Percentiles rank a stretch among this genome's conserved stretches.
These are phyloP conservation scores for Phytophthora pistaciae DNA, from an alignment of 352 stramenopile genomes.

Conservation along the genomic window DNA sequence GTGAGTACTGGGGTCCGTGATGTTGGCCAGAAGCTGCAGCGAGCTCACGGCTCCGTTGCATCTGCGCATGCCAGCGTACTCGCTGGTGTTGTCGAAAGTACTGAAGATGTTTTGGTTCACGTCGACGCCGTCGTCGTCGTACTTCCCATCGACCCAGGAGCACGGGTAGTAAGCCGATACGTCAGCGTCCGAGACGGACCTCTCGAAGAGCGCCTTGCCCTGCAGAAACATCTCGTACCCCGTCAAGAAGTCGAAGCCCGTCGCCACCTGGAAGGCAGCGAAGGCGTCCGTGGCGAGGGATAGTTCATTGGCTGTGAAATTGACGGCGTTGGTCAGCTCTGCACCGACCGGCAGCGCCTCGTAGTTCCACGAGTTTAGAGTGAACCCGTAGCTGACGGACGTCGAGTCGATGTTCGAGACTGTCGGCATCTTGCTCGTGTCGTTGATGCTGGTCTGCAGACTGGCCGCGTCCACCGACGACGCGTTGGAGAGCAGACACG, in stretches of 20 bases:
- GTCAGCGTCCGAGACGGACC: conserved; percentile 46
- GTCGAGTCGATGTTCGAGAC: conserved; percentile 45
- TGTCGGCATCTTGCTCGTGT: conserved; percentile 38
- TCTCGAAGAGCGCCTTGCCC: conserved; percentile 50
- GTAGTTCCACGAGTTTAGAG: conserved; percentile 49
- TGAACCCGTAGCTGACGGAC: conserved; percentile 48
- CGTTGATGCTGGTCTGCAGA: conserved; percentile 18
- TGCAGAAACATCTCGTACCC: conserved; percentile 55
- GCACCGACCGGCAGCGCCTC: conserved; percentile 42
- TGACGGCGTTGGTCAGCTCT: conserved; percentile 15
- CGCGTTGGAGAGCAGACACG: conserved; percentile 28
- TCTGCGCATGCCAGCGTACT: conserved; percentile 30
- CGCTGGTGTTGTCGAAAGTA: conserved; percentile 21
- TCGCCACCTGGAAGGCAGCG: conserved; percentile 19
- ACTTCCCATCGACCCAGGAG: conserved; percentile 34
- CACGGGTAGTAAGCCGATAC: conserved; percentile 42
- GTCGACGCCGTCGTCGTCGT: conserved; percentile 15
- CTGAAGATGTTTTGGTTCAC: conserved; percentile 17
- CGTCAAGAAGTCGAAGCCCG: conserved; percentile 33
- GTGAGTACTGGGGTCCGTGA: conserved; percentile 29
- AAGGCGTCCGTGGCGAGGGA: conserved; percentile 15
- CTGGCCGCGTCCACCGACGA: neutral
- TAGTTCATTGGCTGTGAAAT: conserved; percentile 24
- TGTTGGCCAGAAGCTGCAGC: conserved; percentile 36
- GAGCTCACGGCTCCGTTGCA: conserved; percentile 49